phyloP scores from a whole-genome alignment of 2,329 filamentous ascomycete species.

The Aspergillus calidoustus region DNA sequence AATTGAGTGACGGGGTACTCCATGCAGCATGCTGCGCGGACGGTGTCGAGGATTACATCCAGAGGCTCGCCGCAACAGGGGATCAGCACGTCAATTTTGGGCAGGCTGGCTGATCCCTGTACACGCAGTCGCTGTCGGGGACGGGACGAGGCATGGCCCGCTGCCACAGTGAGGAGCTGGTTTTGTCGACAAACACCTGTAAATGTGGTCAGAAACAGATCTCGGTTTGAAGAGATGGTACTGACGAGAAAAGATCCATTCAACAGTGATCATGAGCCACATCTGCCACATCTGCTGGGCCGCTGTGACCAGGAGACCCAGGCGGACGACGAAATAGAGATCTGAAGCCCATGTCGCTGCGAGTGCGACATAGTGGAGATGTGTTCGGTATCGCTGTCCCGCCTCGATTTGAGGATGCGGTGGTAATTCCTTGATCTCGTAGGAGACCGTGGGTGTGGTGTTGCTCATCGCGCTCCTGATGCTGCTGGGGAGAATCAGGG shows the following conservation, averaged over 20 bases:
- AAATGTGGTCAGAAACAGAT: background rate
- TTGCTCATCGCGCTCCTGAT: background rate
- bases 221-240: background rate
- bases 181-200: background rate
- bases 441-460: background rate
- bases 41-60: constrained; percentile 62
- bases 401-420: constrained; percentile 20
- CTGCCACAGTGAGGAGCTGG: background rate
- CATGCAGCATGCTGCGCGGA: constrained; percentile 58
- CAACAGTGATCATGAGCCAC: constrained; percentile 34
- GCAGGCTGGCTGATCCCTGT: constrained; percentile 50
- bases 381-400: constrained; percentile 24
- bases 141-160: background rate
- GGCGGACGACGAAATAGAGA: constrained; percentile 29
- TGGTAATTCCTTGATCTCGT: constrained; percentile 30
- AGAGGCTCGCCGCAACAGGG: constrained; percentile 63
- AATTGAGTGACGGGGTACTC: constrained; percentile 61
- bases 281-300: constrained; percentile 28
- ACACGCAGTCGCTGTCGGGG: constrained; percentile 30
- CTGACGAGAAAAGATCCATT: constrained; percentile 32
- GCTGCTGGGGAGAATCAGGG: background rate
- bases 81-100: constrained; percentile 59
- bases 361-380: constrained; percentile 23
- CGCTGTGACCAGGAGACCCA: constrained; percentile 18
- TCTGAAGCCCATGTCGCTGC: constrained; percentile 24